Base-by-base conservation (phyloP, 164 flowering plant genomes). In the Nymphaea colorata region DNA sequence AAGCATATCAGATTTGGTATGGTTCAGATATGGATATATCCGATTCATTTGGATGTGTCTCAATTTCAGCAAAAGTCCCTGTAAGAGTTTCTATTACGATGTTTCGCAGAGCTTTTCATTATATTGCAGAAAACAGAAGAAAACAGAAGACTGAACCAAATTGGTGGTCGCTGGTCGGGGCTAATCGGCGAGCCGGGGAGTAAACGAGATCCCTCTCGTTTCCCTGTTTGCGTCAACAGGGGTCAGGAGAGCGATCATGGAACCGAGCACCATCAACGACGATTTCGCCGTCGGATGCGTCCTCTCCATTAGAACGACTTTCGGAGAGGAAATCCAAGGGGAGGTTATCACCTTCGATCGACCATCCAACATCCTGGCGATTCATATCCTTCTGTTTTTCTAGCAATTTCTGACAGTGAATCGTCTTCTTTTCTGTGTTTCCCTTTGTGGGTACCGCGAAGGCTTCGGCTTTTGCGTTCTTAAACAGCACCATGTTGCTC, bases 271-370 rank as follows among this genome's bases (percentile, higher is more conserved):
- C 73, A 72, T 44, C 75, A 68, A 75, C 53, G 96, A 88, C 41
- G 90, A 88, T 12, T 84, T 89, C 73, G 86, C 86, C 6, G 85
- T 89, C 43, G 98, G 98, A 2, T 85, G 89, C 76, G 42, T 81
- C 41, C 86, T 92, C 67, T 74, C 88, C 57, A 79, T 92, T 78
- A 92, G 86, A 71, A 92, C 96, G 42, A 86, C 88, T 6, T 65
- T 88, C 4, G 94, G 92, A 2, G 99, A 94, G 43, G 91, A 88
- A 64, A 86, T 91, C 70, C 82, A 88, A 72, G 98, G 79, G 10
- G 90, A 85, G 68, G 80, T 91, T 74, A 73, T 94, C 84, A 75
- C 96, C 78, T 91, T 81, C 73, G 98, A 91, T 67, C 81, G 82
- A 61, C 77, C 73, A 25, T 86, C 98, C 80, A 90, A 94, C 86